A percentile compares a stretch with the other conserved stretches of the same genome.
phyloP scores from a whole-genome alignment of 2,329 filamentous ascomycete species.

The Ascochyta pisi region DNA sequence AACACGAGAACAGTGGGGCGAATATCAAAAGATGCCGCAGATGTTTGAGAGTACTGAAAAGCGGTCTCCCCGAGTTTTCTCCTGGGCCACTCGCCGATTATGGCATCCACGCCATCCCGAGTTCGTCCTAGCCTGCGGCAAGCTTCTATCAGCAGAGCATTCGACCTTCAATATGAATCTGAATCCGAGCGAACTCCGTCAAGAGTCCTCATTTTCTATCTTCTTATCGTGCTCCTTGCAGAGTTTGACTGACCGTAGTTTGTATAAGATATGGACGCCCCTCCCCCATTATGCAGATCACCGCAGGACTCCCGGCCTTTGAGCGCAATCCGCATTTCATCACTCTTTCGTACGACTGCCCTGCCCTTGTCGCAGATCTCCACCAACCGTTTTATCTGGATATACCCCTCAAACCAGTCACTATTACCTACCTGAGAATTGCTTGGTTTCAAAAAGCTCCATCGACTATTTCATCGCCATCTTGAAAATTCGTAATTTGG shows the following conservation, averaged over 20 bases:
- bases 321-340: constrained; percentile 1
- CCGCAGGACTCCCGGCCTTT: constrained; percentile 1
- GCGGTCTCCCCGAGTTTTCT: constrained; percentile 12
- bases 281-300: constrained; percentile 8
- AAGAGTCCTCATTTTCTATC: neutral
- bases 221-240: constrained; percentile 9
- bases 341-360: neutral
- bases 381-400: neutral
- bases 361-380: constrained; percentile 3
- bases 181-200: constrained; percentile 24
- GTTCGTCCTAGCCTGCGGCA: neutral
- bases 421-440: neutral
- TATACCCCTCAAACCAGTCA: neutral
- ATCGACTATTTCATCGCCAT: neutral
- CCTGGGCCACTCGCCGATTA: constrained; percentile 1
- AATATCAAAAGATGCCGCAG: constrained; percentile 6
- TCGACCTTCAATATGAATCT: constrained; percentile 5
- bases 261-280: constrained; percentile 11
- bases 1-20: constrained; percentile 12
- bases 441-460: neutral
- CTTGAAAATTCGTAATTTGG: neutral
- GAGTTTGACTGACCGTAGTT: constrained; percentile 5
- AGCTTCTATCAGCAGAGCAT: constrained; percentile 7
- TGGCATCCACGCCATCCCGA: neutral
- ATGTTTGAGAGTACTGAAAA: constrained; percentile 11